Base-by-base conservation (phyloP, 805 yeast genomes). In the Lipomyces starkeyi region DNA sequence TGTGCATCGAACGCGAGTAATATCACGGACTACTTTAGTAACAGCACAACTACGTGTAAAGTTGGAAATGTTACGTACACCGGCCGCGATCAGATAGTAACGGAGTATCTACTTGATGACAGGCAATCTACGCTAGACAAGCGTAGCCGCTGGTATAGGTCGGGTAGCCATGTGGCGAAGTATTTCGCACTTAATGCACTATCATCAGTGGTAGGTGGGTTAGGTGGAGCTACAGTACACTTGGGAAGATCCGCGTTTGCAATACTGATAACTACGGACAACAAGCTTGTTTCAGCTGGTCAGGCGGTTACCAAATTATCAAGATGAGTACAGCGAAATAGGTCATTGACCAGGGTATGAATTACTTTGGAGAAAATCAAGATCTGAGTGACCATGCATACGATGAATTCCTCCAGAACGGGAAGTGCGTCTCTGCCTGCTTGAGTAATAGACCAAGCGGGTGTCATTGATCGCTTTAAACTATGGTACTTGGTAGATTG, bases 311-410 rank as follows among this genome's bases (percentile, higher is more conserved):
- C 55, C 55, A 52, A 25, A 8, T 52, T 52, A 52, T 52, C 25
- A 20, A 20, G 55, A 52, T 52, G 55, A 52, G 55, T n/a, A 52
- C 55, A 52, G 55, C 55, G 55, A 52, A 17, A 17, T 49, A 22
- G 55, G 55, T 49, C 55, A 49, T 49, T 49, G 55, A 49, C 27
- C 25, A 49, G 2, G 55, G 55, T 49, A 49, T 49, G 55, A 49
- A 49, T 49, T 49, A 49, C 55, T 49, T 49, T 11, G 27, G 55
- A 49, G 55, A 17, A 49, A 49, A 49, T 49, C 55, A 49, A 49
- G 55, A 49, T 49, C 55, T 49, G 55, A 49, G 55, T 49, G 55
- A 49, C 55, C 55, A 49, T 49, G 55, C 55, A 49, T 49, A 13
- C 55, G 14, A 49, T 8, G 55, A 49, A 49, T 49, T 49, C 55